Evolutionary conservation across 306 rosid genomes (phyloP).

Genomic region (Prinsepia uniflora): DNA sequence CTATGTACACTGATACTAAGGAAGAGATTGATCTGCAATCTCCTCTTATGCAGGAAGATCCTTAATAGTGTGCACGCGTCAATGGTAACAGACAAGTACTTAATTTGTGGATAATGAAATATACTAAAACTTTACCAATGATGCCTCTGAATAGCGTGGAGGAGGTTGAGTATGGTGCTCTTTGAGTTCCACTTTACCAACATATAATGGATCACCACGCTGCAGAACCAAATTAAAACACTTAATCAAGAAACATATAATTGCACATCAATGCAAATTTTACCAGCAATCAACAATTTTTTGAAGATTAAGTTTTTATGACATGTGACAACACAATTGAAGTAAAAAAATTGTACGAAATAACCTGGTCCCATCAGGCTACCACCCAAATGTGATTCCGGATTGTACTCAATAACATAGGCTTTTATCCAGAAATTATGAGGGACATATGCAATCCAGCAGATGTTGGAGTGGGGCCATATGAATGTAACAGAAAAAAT

Average conservation of each 20-base stretch:
- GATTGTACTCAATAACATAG: background rate
- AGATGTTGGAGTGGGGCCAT: background rate
- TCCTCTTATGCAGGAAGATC: too few species aligned
- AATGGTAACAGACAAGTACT: too few species aligned
- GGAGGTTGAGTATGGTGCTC: slow-evolving; percentile 87
- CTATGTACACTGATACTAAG: too few species aligned
- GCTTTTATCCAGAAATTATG: background rate
- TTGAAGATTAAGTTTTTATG: background rate
- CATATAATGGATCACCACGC: slow-evolving; percentile 55
- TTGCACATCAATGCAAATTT: slow-evolving; percentile 8
- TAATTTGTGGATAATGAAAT: background rate
- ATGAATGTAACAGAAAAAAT: background rate
- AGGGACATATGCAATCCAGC: background rate
- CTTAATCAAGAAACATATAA: slow-evolving; percentile 17
- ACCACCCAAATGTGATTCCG: background rate
- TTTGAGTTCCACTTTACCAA: slow-evolving; percentile 48
- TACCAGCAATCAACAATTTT: slow-evolving; percentile 11
- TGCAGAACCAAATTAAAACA: slow-evolving; percentile 38
- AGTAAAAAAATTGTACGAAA: background rate
- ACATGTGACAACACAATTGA: background rate
- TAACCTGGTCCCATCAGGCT: background rate
- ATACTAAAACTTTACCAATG: slow-evolving; percentile 51
- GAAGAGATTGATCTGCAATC: too few species aligned
- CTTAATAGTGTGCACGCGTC: too few species aligned
- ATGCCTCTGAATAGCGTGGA: slow-evolving; percentile 80